Percentiles rank a stretch among this genome's conserved stretches.
These are phyloP conservation scores for Talaromyces sp. DNA, from an alignment of 2,329 filamentous ascomycete species.

Conservation along the genomic window DNA sequence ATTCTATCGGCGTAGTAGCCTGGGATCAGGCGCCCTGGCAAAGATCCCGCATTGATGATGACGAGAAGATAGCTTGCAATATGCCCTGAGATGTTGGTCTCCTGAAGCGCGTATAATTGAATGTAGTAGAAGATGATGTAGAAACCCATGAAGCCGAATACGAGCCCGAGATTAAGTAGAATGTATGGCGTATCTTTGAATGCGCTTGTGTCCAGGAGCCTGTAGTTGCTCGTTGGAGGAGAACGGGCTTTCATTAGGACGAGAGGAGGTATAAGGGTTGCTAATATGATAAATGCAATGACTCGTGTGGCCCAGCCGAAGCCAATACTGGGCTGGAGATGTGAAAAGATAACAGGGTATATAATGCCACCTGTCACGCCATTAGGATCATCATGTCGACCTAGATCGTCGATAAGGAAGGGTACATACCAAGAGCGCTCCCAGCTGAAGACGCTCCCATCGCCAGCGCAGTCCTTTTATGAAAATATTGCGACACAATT, in stretches of 20 bases:
- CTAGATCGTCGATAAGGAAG: background rate
- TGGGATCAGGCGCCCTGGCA: slow-evolving; percentile 4
- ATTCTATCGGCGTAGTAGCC: slow-evolving; percentile 9
- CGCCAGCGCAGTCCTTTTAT: slow-evolving; percentile 27
- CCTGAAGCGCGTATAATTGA: slow-evolving; percentile 5
- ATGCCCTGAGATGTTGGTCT: background rate
- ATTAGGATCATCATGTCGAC: background rate
- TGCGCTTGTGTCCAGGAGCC: slow-evolving; percentile 38
- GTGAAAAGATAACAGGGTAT: slow-evolving; percentile 60
- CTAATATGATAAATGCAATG: slow-evolving; percentile 59
- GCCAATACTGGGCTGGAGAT: slow-evolving; percentile 52
- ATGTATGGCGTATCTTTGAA: slow-evolving; percentile 41
- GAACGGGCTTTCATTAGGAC: slow-evolving; percentile 45
- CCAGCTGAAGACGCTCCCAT: slow-evolving; percentile 30
- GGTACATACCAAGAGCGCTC: slow-evolving; percentile 27
- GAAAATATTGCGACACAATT: slow-evolving; percentile 30
- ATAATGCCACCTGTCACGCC: slow-evolving; percentile 51
- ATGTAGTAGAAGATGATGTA: slow-evolving; percentile 47
- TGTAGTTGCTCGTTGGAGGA: slow-evolving; percentile 28
- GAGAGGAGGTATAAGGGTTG: slow-evolving; percentile 52
- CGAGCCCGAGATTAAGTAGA: slow-evolving; percentile 35
- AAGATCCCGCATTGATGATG: slow-evolving; percentile 9
- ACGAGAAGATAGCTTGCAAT: slow-evolving; percentile 4
- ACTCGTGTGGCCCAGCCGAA: slow-evolving; percentile 59
- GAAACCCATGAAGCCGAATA: slow-evolving; percentile 46